Conservation (phyloP, 768 basidiomycete species). For the Obba rivulosa region DNA sequence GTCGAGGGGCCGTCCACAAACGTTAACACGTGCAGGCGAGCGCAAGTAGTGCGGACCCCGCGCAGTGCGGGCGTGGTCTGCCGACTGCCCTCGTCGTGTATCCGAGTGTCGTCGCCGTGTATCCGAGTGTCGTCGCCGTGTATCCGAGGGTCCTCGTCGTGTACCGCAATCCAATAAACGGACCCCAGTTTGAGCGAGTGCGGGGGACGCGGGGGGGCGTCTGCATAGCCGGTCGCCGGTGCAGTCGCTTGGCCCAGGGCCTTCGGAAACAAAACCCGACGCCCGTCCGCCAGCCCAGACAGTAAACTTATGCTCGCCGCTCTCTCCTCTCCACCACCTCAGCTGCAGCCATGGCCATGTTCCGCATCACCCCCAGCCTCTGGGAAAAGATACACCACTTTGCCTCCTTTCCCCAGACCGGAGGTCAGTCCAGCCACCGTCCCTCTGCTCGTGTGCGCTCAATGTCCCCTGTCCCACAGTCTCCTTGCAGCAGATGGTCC, state of each 20-base stretch:
- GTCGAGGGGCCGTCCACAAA: conserved; percentile 11
- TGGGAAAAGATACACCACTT: conserved; percentile 93
- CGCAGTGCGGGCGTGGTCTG: too few relatives aligned
- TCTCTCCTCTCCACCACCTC: conserved; percentile 2
- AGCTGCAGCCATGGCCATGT: conserved; percentile 25
- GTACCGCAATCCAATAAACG: background rate
- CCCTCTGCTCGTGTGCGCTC: background rate
- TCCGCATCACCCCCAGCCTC: conserved; percentile 69
- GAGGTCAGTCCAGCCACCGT: conserved; percentile 46
- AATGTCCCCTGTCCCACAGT: conserved; percentile 40
- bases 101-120: too few relatives aligned
- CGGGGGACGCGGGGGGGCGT: background rate
- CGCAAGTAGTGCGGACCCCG: conserved; percentile 12
- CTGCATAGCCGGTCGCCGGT: background rate
- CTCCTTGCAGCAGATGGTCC: conserved; percentile 95
- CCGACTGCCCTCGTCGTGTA: too few relatives aligned
- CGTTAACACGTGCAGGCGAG: conserved; percentile 6
- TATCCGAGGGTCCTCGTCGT: too few relatives aligned
- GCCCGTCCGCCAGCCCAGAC: too few relatives aligned
- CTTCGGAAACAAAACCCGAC: too few relatives aligned
- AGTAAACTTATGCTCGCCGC: background rate
- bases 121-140: too few relatives aligned
- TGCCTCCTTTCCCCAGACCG: conserved; percentile 89
- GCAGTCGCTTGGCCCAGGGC: too few relatives aligned
- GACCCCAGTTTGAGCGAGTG: too few relatives aligned